A percentile compares a stretch with the other conserved stretches of the same genome.
Conservation (phyloP, 1,139 yeast genomes). For the Yamadazyma atlantica region DNA sequence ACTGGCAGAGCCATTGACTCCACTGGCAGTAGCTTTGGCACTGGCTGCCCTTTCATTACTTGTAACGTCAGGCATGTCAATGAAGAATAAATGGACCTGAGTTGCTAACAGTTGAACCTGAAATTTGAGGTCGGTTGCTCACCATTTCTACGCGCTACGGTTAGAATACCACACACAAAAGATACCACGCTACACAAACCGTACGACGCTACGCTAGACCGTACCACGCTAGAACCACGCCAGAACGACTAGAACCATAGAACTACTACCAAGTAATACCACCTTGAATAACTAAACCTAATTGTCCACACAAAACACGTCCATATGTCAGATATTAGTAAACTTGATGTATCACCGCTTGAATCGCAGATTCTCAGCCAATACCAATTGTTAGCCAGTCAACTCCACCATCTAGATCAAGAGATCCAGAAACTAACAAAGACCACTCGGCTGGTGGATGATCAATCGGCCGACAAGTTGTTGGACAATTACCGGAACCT, state of each 20-base stretch:
- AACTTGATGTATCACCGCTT: slow-evolving; percentile 31
- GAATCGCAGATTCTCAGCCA: slow-evolving; percentile 44
- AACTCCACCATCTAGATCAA: slow-evolving; percentile 32
- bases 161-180: not conserved
- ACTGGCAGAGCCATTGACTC: not conserved
- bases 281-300: not conserved
- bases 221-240: too few relatives aligned
- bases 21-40: not conserved
- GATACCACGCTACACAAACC: too few relatives aligned
- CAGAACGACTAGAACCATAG: too few relatives aligned
- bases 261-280: too few relatives aligned
- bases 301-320: not conserved
- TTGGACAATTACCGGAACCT: slow-evolving; percentile 53
- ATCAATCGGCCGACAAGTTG: slow-evolving; percentile 26
- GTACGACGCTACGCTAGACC: too few relatives aligned
- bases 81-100: too few relatives aligned
- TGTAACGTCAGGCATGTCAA: not conserved
- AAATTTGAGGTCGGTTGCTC: slow-evolving; percentile 1
- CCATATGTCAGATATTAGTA: slow-evolving; percentile 23
- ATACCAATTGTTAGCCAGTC: slow-evolving; percentile 48
- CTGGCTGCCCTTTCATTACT: not conserved
- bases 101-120: too few relatives aligned
- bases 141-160: not conserved
- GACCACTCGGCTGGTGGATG: slow-evolving; percentile 17
- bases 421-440: slow-evolving; percentile 28